Evolutionary conservation across 164 flowering plant species (phyloP).

Genomic region (Pachysandra terminalis): DNA sequence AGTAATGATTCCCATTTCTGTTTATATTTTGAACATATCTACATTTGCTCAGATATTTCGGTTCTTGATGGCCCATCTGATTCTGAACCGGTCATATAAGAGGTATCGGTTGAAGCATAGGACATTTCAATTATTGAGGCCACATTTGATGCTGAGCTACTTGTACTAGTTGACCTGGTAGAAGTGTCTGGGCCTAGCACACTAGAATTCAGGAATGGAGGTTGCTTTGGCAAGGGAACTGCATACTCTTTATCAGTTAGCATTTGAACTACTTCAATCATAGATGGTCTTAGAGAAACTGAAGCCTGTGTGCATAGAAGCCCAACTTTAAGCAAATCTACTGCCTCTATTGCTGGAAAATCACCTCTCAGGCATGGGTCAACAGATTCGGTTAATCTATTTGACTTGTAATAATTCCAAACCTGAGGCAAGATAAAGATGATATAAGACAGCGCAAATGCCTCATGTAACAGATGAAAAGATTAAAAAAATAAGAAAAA

Average conservation of each 20-base stretch:
- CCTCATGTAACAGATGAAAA: not conserved
- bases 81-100: not conserved
- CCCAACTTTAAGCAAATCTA: constrained; percentile 56
- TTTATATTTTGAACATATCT: not conserved
- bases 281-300: constrained; percentile 58
- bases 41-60: not conserved
- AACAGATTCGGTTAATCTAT: constrained; percentile 40
- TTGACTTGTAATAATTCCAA: constrained; percentile 54
- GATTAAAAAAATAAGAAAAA: too few species aligned
- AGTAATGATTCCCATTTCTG: too few species aligned
- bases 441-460: not conserved
- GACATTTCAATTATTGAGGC: not conserved
- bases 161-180: not conserved
- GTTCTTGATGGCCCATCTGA: not conserved
- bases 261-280: constrained; percentile 64
- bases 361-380: constrained; percentile 42
- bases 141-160: not conserved
- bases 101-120: not conserved
- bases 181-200: constrained; percentile 12
- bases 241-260: constrained; percentile 29
- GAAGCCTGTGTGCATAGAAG: constrained; percentile 82
- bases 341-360: constrained; percentile 39
- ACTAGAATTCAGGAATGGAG: constrained; percentile 66
- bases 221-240: constrained; percentile 68
- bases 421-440: constrained; percentile 37